Evolutionary conservation across 2,329 filamentous ascomycete species (phyloP).

Genomic region (Macroventuria anomochaeta): DNA sequence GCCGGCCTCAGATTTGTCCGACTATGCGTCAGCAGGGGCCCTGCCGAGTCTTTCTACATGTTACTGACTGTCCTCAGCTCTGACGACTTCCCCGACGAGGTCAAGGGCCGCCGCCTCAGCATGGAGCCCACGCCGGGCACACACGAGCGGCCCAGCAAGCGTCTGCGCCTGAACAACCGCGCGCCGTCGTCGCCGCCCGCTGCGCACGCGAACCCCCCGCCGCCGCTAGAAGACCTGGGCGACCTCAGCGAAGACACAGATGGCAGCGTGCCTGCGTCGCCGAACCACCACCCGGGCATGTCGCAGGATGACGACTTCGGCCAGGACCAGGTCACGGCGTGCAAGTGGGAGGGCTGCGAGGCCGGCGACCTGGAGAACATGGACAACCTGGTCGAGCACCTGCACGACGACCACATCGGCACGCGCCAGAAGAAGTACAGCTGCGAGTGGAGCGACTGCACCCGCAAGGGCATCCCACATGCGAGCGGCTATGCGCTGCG

Average conservation of each 20-base stretch:
- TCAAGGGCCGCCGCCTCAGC: constrained; percentile 57
- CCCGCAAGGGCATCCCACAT: constrained; percentile 85
- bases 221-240: constrained; percentile 50
- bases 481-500: constrained; percentile 95
- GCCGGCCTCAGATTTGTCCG: constrained; percentile 68
- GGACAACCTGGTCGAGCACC: constrained; percentile 59
- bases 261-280: constrained; percentile 70
- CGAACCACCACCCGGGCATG: constrained; percentile 50
- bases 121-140: constrained; percentile 50
- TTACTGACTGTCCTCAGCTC: constrained; percentile 41
- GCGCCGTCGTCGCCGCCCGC: constrained; percentile 43
- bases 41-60: too few species aligned
- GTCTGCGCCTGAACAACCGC: constrained; percentile 46
- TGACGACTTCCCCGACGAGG: constrained; percentile 67
- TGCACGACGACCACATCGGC: constrained; percentile 91
- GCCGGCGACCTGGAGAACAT: constrained; percentile 58
- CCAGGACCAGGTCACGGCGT: constrained; percentile 55
- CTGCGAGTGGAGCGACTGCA: constrained; percentile 96
- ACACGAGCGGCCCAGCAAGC: constrained; percentile 51
- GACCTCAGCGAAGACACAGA: constrained; percentile 91
- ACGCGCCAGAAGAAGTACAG: constrained; percentile 94
- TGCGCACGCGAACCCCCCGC: constrained; percentile 20
- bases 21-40: constrained; percentile 53
- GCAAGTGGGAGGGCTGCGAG: constrained; percentile 60
- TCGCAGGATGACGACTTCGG: constrained; percentile 51